A percentile compares a stretch with the other conserved stretches of the same genome.
These are phyloP conservation scores for Protoeuglena noctilucae DNA, from an alignment of 139 green algal genomes.

Conservation along the genomic window DNA sequence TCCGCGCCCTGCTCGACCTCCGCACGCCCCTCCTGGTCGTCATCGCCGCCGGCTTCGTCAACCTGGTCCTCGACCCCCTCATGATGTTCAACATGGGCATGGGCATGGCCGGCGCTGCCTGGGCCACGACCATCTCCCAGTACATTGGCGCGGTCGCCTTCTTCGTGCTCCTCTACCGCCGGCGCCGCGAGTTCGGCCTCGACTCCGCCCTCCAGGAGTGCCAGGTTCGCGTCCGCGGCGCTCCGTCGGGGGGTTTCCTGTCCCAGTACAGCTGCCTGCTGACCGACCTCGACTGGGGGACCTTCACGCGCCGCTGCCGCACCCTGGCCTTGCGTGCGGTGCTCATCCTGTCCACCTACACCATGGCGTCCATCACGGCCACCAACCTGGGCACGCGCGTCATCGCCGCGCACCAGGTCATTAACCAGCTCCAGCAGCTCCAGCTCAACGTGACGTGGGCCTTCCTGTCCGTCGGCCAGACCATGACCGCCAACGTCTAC, in stretches of 20 bases:
- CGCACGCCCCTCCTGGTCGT: slow-evolving; percentile 35
- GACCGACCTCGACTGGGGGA: slow-evolving; percentile 6
- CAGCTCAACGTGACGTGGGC: slow-evolving; percentile 20
- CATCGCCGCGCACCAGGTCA: slow-evolving; percentile 22
- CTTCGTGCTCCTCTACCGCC: slow-evolving; percentile 8
- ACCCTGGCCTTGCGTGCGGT: slow-evolving; percentile 10
- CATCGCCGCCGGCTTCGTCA: slow-evolving; percentile 19
- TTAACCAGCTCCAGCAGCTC: slow-evolving; percentile 25
- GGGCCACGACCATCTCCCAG: slow-evolving; percentile 34
- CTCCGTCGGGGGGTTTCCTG: neutral
- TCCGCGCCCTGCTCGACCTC: slow-evolving; percentile 29
- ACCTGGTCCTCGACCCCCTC: slow-evolving; percentile 35
- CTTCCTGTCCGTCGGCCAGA: slow-evolving; percentile 21
- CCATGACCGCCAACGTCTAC: slow-evolving; percentile 10
- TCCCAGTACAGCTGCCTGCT: neutral
- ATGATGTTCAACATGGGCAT: slow-evolving; percentile 28
- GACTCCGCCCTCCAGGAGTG: slow-evolving; percentile 6
- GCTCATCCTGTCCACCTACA: slow-evolving; percentile 19
- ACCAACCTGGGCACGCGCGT: slow-evolving; percentile 7
- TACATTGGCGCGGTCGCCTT: slow-evolving; percentile 4
- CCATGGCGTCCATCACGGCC: slow-evolving; percentile 11
- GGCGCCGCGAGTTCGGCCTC: slow-evolving; percentile 13
- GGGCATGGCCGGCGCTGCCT: slow-evolving; percentile 44
- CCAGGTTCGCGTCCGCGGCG: neutral
- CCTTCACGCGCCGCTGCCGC: slow-evolving; percentile 7